Base-by-base conservation (phyloP, 2,329 filamentous ascomycete species). In the Diaporthe destruens region DNA sequence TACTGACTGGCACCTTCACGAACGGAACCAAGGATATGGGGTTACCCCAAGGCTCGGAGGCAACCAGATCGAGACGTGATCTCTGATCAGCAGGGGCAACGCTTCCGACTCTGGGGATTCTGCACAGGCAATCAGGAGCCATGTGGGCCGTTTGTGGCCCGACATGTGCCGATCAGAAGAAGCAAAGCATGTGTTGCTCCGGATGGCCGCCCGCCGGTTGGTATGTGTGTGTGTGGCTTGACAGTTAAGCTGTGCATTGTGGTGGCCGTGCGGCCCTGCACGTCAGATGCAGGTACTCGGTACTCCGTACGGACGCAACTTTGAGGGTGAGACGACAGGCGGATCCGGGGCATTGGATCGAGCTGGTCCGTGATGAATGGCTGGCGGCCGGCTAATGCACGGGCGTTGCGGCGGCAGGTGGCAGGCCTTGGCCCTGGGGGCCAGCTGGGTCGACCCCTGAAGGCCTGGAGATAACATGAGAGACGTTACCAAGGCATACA, bases 291-390 rank as follows among this genome's bases (percentile, higher is more conserved):
- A 65, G 61, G 61, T 66, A 29, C 29, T 29, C 29, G 29, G 29
- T 29, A 29, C 29, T 29, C 29, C 29, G 29, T 29, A 66, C 47
- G 18, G 61, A 66, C 53, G 61, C 61, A 66, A 66, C n/a, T n/a
- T n/a, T n/a, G n/a, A n/a, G n/a, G 61, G 61, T 53, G 47, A 66
- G 61, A 66, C 39, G 29, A 66, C 32, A 53, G 20, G 47, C 61
- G 47, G 39, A 66, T 66, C 61, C 61, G 61, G 61, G 61, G 61
- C 47, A 29, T 25, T 66, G 61, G 61, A 39, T 53, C 61, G 59
- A 8, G 42, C 11, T 65, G 59, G 59, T 20, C 44, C 59, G 29
- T 14, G 56, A 25, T 42, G 39, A 14, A 14, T 42, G 16, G 39
- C 39, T 18, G 39, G 39, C 39, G 56, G 44, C 6, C 18, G 16